These are phyloP conservation scores for Cladosporium sp. DNA, from an alignment of 2,329 filamentous ascomycete species.

Conservation along the genomic window DNA sequence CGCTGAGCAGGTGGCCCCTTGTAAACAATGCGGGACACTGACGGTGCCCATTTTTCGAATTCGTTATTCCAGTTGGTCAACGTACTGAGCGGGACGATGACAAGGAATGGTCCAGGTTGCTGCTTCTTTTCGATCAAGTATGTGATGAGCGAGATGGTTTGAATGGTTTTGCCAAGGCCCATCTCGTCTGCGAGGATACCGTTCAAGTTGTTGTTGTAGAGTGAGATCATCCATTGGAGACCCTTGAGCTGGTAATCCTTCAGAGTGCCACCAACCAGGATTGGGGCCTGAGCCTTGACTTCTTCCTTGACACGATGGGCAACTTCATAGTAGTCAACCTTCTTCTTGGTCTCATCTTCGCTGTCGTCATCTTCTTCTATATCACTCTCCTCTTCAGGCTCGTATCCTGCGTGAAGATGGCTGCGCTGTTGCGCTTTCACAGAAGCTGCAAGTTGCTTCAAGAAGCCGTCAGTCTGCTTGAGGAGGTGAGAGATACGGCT, in stretches of 20 bases:
- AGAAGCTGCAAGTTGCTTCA: slow-evolving; percentile 89
- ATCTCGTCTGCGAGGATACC: slow-evolving; percentile 98
- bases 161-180: slow-evolving; percentile 99
- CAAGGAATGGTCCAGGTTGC: slow-evolving; percentile 86
- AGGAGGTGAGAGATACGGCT: slow-evolving; percentile 97
- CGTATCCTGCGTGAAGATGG: slow-evolving; percentile 68
- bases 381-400: slow-evolving; percentile 63
- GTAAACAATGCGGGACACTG: slow-evolving; percentile 83
- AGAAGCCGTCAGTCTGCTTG: slow-evolving; percentile 94
- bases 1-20: slow-evolving; percentile 87
- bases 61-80: slow-evolving; percentile 98
- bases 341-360: slow-evolving; percentile 62
- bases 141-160: slow-evolving; percentile 95
- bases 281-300: slow-evolving; percentile 74
- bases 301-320: slow-evolving; percentile 95
- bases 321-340: slow-evolving; percentile 98
- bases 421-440: slow-evolving; percentile 91
- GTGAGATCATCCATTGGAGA: slow-evolving; percentile 98
- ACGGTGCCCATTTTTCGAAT: slow-evolving; percentile 98
- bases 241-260: slow-evolving; percentile 99
- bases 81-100: slow-evolving; percentile 95
- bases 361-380: slow-evolving; percentile 68
- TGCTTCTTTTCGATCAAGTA: slow-evolving; percentile 95
- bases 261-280: slow-evolving; percentile 84
- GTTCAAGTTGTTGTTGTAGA: slow-evolving; percentile 99